These are phyloP conservation scores for Pichia sp. DNA, from an alignment of 1,139 yeast species.

Conservation along the genomic window DNA sequence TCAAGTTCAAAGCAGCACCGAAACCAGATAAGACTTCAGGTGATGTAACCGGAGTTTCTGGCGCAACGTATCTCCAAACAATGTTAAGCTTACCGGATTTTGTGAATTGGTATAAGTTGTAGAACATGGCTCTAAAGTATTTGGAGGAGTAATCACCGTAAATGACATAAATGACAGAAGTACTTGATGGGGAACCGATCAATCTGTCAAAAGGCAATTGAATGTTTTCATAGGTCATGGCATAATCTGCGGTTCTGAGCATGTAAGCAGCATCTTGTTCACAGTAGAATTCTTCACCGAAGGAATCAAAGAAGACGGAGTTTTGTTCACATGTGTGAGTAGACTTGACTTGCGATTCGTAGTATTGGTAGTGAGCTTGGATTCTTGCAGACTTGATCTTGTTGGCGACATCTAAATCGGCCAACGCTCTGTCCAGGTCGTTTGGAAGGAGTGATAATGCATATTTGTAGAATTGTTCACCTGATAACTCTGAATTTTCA, in stretches of 20 bases:
- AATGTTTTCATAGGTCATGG: slow-evolving; percentile 14
- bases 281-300: slow-evolving; percentile 46
- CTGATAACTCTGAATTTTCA: slow-evolving; percentile 28
- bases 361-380: slow-evolving; percentile 60
- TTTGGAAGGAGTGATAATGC: slow-evolving; percentile 35
- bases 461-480: slow-evolving; percentile 39
- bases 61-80: slow-evolving; percentile 68
- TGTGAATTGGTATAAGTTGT: slow-evolving; percentile 60
- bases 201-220: slow-evolving; percentile 55
- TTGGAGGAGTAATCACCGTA: slow-evolving; percentile 54
- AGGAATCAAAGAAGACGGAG: slow-evolving; percentile 18
- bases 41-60: slow-evolving; percentile 23
- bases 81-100: slow-evolving; percentile 65
- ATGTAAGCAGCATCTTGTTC: slow-evolving; percentile 70
- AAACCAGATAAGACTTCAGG: slow-evolving; percentile 50
- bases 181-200: slow-evolving; percentile 39
- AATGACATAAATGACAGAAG: slow-evolving; percentile 35
- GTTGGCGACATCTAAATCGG: slow-evolving; percentile 52
- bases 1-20: slow-evolving; percentile 62
- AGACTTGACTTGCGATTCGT: slow-evolving; percentile 31
- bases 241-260: slow-evolving; percentile 42
- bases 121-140: slow-evolving; percentile 55
- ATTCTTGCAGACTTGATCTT: slow-evolving; percentile 60
- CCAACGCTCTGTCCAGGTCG: slow-evolving; percentile 34
- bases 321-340: slow-evolving; percentile 23